A percentile compares a stretch with the other conserved stretches of the same genome.
phyloP scores from a whole-genome alignment of 1,284 basidiomycete species.

The Volvariella volvacea region DNA sequence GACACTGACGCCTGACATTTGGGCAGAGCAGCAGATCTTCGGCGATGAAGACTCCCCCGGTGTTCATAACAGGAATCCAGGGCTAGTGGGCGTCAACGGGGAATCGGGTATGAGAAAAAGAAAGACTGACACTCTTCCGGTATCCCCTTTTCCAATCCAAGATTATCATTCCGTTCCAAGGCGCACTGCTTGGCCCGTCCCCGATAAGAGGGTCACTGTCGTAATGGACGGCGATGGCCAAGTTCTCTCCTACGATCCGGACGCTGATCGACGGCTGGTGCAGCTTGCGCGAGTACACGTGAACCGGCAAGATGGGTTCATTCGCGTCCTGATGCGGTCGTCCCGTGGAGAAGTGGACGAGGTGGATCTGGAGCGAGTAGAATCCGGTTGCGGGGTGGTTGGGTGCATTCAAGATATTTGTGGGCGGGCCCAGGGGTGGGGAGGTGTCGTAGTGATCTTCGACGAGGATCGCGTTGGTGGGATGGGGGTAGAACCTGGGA shows the following conservation, averaged over 20 bases:
- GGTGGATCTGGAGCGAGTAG: conserved; percentile 20
- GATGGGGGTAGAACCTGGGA: too few relatives aligned
- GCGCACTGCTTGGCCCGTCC: too few relatives aligned
- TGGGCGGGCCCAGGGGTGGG: too few relatives aligned
- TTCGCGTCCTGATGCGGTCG: conserved; percentile 32
- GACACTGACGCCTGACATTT: background rate
- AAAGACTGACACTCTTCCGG: background rate
- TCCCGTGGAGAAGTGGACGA: conserved; percentile 36
- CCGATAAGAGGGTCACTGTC: background rate
- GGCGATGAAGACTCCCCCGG: background rate
- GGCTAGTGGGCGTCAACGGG: background rate
- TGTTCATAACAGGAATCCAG: background rate
- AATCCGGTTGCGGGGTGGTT: background rate
- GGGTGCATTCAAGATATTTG: too few relatives aligned
- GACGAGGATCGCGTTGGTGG: too few relatives aligned
- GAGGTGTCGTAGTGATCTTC: too few relatives aligned
- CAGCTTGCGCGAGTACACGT: conserved; percentile 11
- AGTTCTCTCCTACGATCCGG: conserved; percentile 40
- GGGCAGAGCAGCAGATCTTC: background rate
- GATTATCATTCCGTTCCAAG: too few relatives aligned
- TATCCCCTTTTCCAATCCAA: background rate
- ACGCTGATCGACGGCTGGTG: conserved; percentile 31
- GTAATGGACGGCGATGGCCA: conserved; percentile 33
- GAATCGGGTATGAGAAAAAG: background rate
- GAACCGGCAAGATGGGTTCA: conserved; percentile 25